Conservation (phyloP, 257 asterid genomes). For the Scutellaria barbata region DNA sequence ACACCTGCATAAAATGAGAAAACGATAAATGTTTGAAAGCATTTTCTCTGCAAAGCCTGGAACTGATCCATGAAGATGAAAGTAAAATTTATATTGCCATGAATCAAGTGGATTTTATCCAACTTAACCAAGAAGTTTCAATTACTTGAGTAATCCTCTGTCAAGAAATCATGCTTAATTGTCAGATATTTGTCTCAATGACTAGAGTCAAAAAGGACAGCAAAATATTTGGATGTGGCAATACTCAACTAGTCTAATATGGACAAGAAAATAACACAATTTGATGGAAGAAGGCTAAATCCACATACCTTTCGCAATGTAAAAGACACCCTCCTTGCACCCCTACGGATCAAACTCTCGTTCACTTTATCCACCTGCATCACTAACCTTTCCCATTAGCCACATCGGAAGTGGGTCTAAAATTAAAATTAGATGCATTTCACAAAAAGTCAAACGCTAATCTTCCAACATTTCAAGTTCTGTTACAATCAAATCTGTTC, state of each 20-base stretch:
- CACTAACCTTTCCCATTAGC: slow-evolving; percentile 13
- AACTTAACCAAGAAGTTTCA: too few relatives aligned
- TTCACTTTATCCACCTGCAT: slow-evolving; percentile 80
- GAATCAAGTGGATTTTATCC: too few relatives aligned
- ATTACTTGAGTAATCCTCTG: too few relatives aligned
- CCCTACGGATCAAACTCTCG: slow-evolving; percentile 65
- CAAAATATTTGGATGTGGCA: neutral
- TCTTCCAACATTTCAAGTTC: neutral
- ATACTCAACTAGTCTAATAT: neutral
- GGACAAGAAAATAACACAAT: neutral
- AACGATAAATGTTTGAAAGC: neutral
- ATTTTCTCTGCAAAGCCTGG: too few relatives aligned
- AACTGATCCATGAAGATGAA: too few relatives aligned
- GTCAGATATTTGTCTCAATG: too few relatives aligned
- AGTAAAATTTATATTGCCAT: too few relatives aligned
- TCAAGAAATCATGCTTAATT: too few relatives aligned
- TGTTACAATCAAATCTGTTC: neutral
- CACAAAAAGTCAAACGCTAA: neutral
- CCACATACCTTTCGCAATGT: slow-evolving; percentile 84
- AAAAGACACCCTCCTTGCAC: slow-evolving; percentile 86
- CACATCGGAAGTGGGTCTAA: neutral
- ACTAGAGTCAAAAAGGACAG: neutral
- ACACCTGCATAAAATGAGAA: slow-evolving; percentile 55
- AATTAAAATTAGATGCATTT: neutral
- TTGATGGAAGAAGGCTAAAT: neutral